Evolutionary conservation across 495 filamentous ascomycete genomes (phyloP), one percentile per base, ranked within the genome.

Genomic region (Penicillium manginii): DNA sequence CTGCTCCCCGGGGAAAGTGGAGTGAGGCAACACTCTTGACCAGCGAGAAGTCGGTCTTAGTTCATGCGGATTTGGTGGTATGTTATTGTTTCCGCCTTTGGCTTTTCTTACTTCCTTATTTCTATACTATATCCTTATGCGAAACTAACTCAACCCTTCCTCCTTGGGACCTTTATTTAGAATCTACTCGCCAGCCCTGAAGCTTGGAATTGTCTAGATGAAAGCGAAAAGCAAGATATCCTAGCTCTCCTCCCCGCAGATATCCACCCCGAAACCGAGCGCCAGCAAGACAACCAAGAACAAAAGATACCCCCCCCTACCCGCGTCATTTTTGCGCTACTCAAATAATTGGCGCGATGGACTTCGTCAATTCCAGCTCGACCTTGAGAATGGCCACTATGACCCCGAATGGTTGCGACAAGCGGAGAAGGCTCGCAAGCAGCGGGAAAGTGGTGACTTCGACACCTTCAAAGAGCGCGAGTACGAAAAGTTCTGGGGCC

Each of bases 401-500:
- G 83, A 85, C 59, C 80, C 83, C 0, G 79, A 82, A 59, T 94
- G 91, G 91, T 77, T 87, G 50, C 70, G 62, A 10, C 75, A 88
- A 59, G 91, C 90, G 3, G 81, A 82, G 63, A 61, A 75, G 42
- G 89, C 90, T 7, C 82, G 87, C 66, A 64, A 79, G 53, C 75
- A 84, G 62, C 83, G 91, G 46, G 72, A 75, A n/a, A 69, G 77
- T 2, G 91, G 91, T n/a, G 75, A 82, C 18, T 93, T 88, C 61
- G 86, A 93, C 58, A 72, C 81, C 7, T 90, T 83, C 68, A 86
- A 91, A 65, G 83, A 85, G 49, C 61, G 76, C 4, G 79, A 88
- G 39, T 89, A 86, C 35, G 85, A 91, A 71, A 70, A 82, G 33
- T 87, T 84, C 55, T 96, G 90, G 90, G 86, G 83, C 0, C 81